These are phyloP conservation scores for Luvunga scandens DNA, from an alignment of 345 rosid genomes.

Conservation along the genomic window DNA sequence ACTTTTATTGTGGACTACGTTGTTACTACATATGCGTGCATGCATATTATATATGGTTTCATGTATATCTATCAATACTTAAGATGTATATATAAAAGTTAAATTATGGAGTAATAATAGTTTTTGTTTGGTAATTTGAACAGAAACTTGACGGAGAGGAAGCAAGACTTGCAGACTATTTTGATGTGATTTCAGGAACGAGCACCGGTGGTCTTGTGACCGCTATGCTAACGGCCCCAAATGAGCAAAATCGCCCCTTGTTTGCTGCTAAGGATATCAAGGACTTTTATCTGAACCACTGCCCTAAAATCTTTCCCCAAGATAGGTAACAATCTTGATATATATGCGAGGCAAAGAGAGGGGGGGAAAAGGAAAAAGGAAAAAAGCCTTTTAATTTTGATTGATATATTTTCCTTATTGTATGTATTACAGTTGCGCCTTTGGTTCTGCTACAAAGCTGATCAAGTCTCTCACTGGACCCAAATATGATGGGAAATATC, in stretches of 20 bases:
- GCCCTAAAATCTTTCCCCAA: conserved; percentile 63
- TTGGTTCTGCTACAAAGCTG: conserved; percentile 31
- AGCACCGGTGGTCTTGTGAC: conserved; percentile 77
- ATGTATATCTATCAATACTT: no score
- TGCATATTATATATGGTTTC: neutral
- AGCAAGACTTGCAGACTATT: conserved; percentile 70
- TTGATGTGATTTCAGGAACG: conserved; percentile 65
- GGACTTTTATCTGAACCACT: conserved; percentile 43
- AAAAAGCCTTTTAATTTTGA: neutral
- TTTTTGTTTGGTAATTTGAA: neutral
- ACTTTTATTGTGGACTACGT: no score
- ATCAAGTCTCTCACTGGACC: conserved; percentile 56
- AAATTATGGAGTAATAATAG: neutral
- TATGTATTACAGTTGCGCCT: conserved; percentile 10
- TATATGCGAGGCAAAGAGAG: no score
- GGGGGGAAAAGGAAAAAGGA: no score
- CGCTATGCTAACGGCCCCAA: conserved; percentile 61
- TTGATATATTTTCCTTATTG: neutral
- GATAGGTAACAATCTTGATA: conserved; percentile 13
- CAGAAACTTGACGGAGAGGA: conserved; percentile 69
- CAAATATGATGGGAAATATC: conserved; percentile 53
- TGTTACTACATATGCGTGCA: neutral
- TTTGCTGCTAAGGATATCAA: conserved; percentile 66
- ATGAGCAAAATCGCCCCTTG: conserved; percentile 54
- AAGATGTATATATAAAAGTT: no score